Evolutionary conservation across 2,329 filamentous ascomycete species (phyloP), one percentile per base, ranked within the genome.

Genomic region (Lachnellula hyalina): DNA sequence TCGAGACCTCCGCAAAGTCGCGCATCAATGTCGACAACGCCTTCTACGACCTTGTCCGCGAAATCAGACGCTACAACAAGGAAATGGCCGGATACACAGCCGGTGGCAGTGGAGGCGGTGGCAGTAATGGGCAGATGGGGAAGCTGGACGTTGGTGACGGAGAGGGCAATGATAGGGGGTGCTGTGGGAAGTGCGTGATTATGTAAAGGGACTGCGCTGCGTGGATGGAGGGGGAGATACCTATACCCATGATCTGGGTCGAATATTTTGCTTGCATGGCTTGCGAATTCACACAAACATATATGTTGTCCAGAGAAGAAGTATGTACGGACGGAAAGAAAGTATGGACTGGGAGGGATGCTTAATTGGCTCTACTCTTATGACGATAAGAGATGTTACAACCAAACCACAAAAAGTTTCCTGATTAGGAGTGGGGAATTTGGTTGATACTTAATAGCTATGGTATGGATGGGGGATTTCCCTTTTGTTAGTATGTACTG

Each of bases 1-100:
- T 97, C 76, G 94, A 99, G 79, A 97, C 94, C 12, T 99, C 94
- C 42, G 94, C 94, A 64, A 99, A 97, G 78, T 96, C 92, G 60
- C 87, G 93, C 72, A 95, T 94, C 78, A 96, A 97, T 71, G 94
- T 99, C 68, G 94, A 99, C 75, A 92, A 95, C 75, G 91, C 93
- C 53, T 99, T 99, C 77, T 97, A 93, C 81, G 92, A 97, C 71
- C 92, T 97, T 65, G 94, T 99, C 56, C 88, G 94, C 71, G 94
- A 97, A 73, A 99, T 99, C 70, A 85, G 94, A 75, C 88, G 90
- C 75, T 97, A 96, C 77, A 97, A 99, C 84, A 93, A 94, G 72
- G 93, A 97, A 71, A 95, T 96, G 86, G 91, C 92, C 58, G 90
- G 89, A 57, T 90, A 95, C 74, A 85, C 86, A 45, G 84, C 85